These are phyloP conservation scores for Cucumis variabilis DNA, from an alignment of 331 rosid species.

Conservation along the genomic window DNA sequence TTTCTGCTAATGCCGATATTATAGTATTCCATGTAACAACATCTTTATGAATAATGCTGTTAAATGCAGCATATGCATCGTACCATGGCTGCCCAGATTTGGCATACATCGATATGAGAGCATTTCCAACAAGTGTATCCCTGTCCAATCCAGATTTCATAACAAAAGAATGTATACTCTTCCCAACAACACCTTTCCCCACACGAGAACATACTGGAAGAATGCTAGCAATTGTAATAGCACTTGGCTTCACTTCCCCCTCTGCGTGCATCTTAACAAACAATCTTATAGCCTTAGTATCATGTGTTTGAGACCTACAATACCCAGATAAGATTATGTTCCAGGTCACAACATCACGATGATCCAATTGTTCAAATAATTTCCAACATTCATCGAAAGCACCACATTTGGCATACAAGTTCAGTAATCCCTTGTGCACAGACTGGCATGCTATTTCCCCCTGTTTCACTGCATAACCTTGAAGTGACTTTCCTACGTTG, in stretches of 20 bases:
- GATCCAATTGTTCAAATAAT: conserved; percentile 61
- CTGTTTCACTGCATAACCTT: conserved; percentile 63
- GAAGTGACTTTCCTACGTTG: conserved; percentile 66
- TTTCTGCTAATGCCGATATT: conserved; percentile 75
- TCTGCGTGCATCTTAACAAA: conserved; percentile 58
- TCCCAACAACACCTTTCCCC: conserved; percentile 53
- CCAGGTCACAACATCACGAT: conserved; percentile 72
- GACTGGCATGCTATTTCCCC: conserved; percentile 68
- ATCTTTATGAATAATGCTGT: conserved; percentile 62
- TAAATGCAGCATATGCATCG: conserved; percentile 67
- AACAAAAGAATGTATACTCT: conserved; percentile 61
- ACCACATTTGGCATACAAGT: conserved; percentile 85
- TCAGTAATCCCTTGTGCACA: conserved; percentile 73
- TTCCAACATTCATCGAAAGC: conserved; percentile 58
- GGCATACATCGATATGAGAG: conserved; percentile 80
- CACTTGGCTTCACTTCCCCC: conserved; percentile 63
- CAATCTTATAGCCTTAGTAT: conserved; percentile 57
- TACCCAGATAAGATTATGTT: conserved; percentile 80
- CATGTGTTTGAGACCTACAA: conserved; percentile 50
- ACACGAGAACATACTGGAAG: conserved; percentile 78
- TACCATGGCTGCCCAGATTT: conserved; percentile 60
- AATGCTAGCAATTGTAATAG: conserved; percentile 66
- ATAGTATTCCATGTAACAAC: conserved; percentile 90
- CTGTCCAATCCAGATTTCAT: conserved; percentile 70
- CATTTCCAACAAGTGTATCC: conserved; percentile 70